Evolutionary conservation across 2,329 filamentous ascomycete species (phyloP), one percentile per base, ranked within the genome.

Genomic region (Daldinia eschscholtzii): DNA sequence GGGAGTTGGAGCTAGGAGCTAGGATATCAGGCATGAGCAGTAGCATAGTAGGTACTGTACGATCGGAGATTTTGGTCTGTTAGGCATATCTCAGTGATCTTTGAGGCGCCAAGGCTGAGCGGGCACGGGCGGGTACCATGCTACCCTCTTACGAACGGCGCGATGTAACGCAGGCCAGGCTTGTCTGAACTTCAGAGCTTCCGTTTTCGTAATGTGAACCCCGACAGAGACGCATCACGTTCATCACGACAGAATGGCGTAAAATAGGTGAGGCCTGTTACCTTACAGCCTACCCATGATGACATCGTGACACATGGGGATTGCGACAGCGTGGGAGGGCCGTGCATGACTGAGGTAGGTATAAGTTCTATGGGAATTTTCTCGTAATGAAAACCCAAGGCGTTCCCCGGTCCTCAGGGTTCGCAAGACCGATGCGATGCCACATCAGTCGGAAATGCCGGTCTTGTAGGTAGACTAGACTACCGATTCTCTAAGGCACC

Each of bases 151-250:
- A 50, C 41, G 44, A 23, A 57, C 18, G 61, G 61, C 52, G 41
- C 64, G 67, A 67, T 71, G 69, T 69, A 71, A 71, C 66, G 44
- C 37, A n/a, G 57, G 15, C 57, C 39, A 56, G 48, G 63, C 55
- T 67, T 71, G 56, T 61, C 66, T 65, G n/a, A 61, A 69, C 61
- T 64, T 67, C 67, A 71, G 61, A 71, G 70, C 70, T 71, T 64
- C 66, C 70, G 61, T 65, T 67, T 71, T 71, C 33, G 66, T 71
- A 59, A 44, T 7, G 42, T 39, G 26, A 58, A 56, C 57, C 58
- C 64, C 52, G 56, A 56, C 26, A 46, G 26, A 48, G 20, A 50
- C 61, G 57, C 46, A 69, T 71, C 53, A 70, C 64, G 70, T 61
- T 53, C 59, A 65, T 65, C 53, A 67, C 44, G 52, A 70, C 52